These are phyloP conservation scores for Diaporthe citri DNA, from an alignment of 2,329 filamentous ascomycete species.

Conservation along the genomic window DNA sequence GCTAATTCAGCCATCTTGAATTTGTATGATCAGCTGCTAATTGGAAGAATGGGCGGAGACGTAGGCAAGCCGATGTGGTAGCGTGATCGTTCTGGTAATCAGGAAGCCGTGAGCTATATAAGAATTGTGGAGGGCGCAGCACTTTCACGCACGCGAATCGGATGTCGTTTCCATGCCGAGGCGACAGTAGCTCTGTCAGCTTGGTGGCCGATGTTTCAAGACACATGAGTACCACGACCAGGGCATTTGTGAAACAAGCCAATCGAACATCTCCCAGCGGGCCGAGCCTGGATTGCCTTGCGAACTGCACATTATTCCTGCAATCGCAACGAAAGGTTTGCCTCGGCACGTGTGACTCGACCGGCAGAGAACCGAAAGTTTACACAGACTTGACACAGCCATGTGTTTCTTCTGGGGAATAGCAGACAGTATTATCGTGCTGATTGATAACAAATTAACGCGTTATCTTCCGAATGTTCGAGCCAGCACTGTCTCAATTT, in stretches of 20 bases:
- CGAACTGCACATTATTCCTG: not conserved
- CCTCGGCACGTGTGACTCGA: slow-evolving; percentile 13
- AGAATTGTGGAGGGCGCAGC: not conserved
- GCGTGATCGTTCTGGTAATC: fast-evolving
- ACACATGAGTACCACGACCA: not conserved
- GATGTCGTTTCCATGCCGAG: not conserved
- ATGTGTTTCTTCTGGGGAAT: not conserved
- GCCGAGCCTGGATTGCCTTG: slow-evolving; percentile 12
- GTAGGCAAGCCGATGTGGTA: not conserved
- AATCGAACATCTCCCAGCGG: not conserved
- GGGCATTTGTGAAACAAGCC: slow-evolving; percentile 15
- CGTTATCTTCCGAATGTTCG: no score
- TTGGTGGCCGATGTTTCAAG: slow-evolving; percentile 7
- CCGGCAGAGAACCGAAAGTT: not conserved
- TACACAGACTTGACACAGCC: not conserved
- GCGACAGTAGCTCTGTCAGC: not conserved
- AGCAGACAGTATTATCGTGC: not conserved
- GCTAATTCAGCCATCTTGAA: not conserved
- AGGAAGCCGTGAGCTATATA: not conserved
- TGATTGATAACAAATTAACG: not conserved
- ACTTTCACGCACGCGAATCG: not conserved
- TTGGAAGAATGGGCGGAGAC: not conserved
- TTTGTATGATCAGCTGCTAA: not conserved
- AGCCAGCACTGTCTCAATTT: not conserved
- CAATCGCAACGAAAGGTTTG: not conserved